Base-by-base conservation (phyloP, 2,329 filamentous ascomycete genomes). In the Cladophialophora yegresii region DNA sequence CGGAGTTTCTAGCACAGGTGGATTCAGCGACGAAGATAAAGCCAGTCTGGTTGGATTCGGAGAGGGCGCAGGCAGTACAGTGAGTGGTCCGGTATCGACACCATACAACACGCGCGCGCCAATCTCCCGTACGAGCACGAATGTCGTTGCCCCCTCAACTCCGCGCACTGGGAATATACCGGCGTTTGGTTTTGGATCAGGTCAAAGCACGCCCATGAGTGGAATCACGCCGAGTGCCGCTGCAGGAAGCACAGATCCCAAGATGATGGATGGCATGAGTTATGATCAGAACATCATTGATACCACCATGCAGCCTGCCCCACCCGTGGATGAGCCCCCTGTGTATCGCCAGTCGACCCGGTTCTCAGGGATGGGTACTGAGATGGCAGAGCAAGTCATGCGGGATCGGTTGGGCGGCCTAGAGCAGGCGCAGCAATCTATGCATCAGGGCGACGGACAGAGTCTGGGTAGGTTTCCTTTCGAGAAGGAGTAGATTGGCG, bases 41-140 rank as follows among this genome's bases (percentile, higher is more conserved):
- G 91, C 89, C 2, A 93, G 89, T 67, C 82, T 97, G 5, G 93
- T 97, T 9, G 93, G 90, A 0, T 97, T 97, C 71, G 93, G 93
- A 56, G 93, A 97, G 76, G 93, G 93, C 36, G 93, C 93, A 9
- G 91, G 89, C 70, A 92, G 89, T 75, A 92, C 92, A 4, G 88
- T 93, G 63, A 91, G 88, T 65, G 92, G 92, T 0, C 91, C 91
- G 45, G 89, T 81, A 32, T 90, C 73, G 84, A 90, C 78, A 80
- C 85, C 75, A 78, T 62, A 66, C 58, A 84, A 65, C 75, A 83
- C 54, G 76, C 80, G 71, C 40, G 65, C 69, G 12, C 56, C 67
- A 30, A 65, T 76, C 26, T 76, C 74, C 53, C 73, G 77, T 9
- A 69, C 72, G 57, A 75, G 75, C 2, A 76, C 76, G 6, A 74